phyloP scores from a whole-genome alignment of 176 grass and related monocot genomes.

The Oryza brachyantha region DNA sequence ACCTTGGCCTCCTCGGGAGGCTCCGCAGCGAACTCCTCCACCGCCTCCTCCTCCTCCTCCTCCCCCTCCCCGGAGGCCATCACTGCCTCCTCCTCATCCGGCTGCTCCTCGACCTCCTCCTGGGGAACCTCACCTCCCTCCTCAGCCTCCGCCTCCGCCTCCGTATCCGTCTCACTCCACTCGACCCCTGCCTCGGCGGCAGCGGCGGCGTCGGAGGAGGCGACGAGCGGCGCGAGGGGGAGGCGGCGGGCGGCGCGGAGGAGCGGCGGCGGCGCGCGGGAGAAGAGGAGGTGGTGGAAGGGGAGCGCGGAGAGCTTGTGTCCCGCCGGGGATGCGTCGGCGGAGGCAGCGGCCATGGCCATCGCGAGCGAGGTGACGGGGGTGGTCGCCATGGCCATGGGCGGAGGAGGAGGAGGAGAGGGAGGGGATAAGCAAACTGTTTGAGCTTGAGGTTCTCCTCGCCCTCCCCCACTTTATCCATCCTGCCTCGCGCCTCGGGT shows the following conservation, averaged over 20 bases:
- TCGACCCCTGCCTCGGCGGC: conserved; percentile 34
- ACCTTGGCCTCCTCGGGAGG: conserved; percentile 67
- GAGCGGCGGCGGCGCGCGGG: conserved; percentile 32
- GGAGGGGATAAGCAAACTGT: conserved; percentile 36
- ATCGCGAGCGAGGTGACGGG: conserved; percentile 40
- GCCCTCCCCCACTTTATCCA: neutral
- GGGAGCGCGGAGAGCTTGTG: conserved; percentile 27
- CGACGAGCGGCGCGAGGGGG: conserved; percentile 39
- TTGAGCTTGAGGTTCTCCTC: conserved; percentile 24
- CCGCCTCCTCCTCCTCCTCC: neutral
- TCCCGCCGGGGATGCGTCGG: conserved; percentile 24
- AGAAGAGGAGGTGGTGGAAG: conserved; percentile 35
- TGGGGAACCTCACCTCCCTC: conserved; percentile 8
- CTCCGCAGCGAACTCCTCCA: conserved; percentile 28
- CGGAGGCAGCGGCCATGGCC: conserved; percentile 10
- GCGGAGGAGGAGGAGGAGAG: neutral
- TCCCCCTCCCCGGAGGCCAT: conserved; percentile 11
- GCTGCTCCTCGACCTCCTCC: conserved; percentile 40
- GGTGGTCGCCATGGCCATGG: conserved; percentile 32
- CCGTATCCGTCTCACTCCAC: conserved; percentile 28
- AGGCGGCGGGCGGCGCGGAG: conserved; percentile 45
- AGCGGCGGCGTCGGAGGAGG: conserved; percentile 37
- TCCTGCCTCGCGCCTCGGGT: neutral
- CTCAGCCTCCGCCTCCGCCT: conserved; percentile 6
- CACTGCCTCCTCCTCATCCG: conserved; percentile 15